Percentiles rank a stretch among this genome's conserved stretches.
Conservation (phyloP, 2,329 filamentous ascomycete genomes). For the Colletotrichum orbiculare region DNA sequence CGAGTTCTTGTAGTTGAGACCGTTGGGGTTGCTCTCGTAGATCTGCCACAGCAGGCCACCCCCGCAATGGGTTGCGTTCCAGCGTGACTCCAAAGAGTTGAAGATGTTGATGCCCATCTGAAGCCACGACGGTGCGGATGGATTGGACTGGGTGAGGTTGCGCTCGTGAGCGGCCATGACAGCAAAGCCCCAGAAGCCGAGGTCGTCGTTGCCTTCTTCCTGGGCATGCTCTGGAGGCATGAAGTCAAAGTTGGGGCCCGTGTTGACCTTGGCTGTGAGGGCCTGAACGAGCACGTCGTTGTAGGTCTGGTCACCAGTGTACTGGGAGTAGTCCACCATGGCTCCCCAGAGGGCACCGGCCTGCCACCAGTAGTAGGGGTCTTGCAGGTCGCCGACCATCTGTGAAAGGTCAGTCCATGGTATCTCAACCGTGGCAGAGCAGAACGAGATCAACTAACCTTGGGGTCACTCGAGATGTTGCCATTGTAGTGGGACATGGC, state of each 20-base stretch:
- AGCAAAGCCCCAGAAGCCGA: constrained; percentile 78
- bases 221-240: constrained; percentile 66
- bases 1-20: constrained; percentile 85
- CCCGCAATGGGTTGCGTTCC: constrained; percentile 74
- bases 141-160: constrained; percentile 72
- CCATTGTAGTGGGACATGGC: constrained; percentile 74
- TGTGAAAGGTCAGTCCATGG: constrained; percentile 40
- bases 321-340: constrained; percentile 77
- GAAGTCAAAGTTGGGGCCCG: constrained; percentile 68
- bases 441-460: constrained; percentile 45
- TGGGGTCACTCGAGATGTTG: constrained; percentile 63
- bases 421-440: not conserved
- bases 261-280: constrained; percentile 65
- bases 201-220: constrained; percentile 80
- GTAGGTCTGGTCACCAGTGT: constrained; percentile 71
- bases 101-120: constrained; percentile 77
- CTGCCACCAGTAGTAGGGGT: constrained; percentile 78
- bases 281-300: constrained; percentile 69
- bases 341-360: constrained; percentile 73
- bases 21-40: constrained; percentile 76
- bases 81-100: constrained; percentile 75
- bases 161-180: constrained; percentile 76
- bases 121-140: constrained; percentile 70
- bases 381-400: constrained; percentile 70
- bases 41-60: constrained; percentile 88